Percentiles rank a stretch among this genome's conserved stretches.
Conservation (phyloP, 2,329 filamentous ascomycete species). For the Podosphaera fusca region DNA sequence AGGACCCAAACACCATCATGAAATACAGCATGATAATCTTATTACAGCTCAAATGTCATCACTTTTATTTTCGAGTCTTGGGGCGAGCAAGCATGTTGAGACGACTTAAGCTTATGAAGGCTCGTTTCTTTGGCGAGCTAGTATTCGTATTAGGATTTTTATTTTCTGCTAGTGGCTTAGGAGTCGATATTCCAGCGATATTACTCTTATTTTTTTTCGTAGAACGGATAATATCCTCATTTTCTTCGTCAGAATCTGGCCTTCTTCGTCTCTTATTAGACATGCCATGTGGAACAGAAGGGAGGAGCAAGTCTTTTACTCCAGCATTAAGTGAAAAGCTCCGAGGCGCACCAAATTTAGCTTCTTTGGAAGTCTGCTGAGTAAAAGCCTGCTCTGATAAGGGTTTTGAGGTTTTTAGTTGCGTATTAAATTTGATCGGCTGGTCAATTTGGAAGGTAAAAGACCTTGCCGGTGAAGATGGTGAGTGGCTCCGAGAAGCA, state of each 20-base stretch:
- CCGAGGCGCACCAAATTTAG: constrained; percentile 29
- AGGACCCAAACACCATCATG: too few species aligned
- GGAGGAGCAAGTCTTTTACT: constrained; percentile 24
- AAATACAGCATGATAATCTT: too few species aligned
- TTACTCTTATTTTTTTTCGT: constrained; percentile 32
- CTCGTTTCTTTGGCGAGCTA: constrained; percentile 29
- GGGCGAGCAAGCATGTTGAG: constrained; percentile 38
- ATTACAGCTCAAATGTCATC: too few species aligned
- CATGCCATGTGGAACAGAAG: constrained; percentile 35
- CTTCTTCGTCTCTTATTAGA: constrained; percentile 41
- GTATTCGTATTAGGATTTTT: constrained; percentile 14
- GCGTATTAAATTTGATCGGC: constrained; percentile 32
- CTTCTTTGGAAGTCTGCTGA: constrained; percentile 33
- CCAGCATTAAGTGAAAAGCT: constrained; percentile 32
- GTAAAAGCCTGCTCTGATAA: constrained; percentile 36
- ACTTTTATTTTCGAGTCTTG: constrained; percentile 27
- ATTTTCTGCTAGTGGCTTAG: constrained; percentile 12
- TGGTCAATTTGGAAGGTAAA: constrained; percentile 45
- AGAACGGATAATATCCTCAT: constrained; percentile 26
- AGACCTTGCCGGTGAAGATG: constrained; percentile 25
- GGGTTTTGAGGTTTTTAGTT: constrained; percentile 28
- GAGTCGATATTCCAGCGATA: constrained; percentile 13
- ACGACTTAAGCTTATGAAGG: constrained; percentile 30
- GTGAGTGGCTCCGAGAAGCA: constrained; percentile 4
- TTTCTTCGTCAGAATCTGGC: constrained; percentile 32